Base-by-base conservation (phyloP, 2,329 filamentous ascomycete genomes). In the Gyromitra esculenta region DNA sequence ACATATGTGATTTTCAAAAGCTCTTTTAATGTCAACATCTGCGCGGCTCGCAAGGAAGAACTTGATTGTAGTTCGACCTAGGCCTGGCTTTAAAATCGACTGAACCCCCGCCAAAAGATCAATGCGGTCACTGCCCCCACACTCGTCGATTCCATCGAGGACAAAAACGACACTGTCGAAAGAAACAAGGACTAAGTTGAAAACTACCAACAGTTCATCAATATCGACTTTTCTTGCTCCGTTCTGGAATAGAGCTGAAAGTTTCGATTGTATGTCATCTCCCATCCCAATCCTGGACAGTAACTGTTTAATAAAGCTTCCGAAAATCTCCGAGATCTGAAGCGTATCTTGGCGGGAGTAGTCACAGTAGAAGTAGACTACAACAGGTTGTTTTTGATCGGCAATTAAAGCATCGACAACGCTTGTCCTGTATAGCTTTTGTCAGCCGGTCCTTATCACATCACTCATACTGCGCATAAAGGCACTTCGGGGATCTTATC, bases 331-430 rank as follows among this genome's bases (percentile, higher is more conserved):
- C 1, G 35, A n/a, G 1, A 6, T 18, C 11, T 63, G 35, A 13
- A 63, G 41, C 15, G 67, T 62, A 2, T 43, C 52, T 7, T 21
- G 43, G 18, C 56, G 9, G 11, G 67, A 56, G 25, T 71, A 71
- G 37, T 71, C 67, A 18, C 57, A 71, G 39, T 71, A 71, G n/a
- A 71, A 71, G 45, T 71, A 71, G 35, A 63, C 31, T 8, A 63
- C 8, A 21, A 18, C 48, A 2, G 48, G 1, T 15, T 13, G 9
- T 35, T 5, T 21, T 5, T 15, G 5, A 56, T 9, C 31, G 45
- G 43, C 2, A 15, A 63, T 18, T 11, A 71, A 54, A 13, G n/a
- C 11, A 13, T 71, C 67, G 15, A 63, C 57, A 1, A 71, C 57
- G 0, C 45, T 21, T 9, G 57, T 43, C 45, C 67, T 71, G 18